Conservation (phyloP, 2,329 filamentous ascomycete species). For the Ophiostoma australiae region DNA sequence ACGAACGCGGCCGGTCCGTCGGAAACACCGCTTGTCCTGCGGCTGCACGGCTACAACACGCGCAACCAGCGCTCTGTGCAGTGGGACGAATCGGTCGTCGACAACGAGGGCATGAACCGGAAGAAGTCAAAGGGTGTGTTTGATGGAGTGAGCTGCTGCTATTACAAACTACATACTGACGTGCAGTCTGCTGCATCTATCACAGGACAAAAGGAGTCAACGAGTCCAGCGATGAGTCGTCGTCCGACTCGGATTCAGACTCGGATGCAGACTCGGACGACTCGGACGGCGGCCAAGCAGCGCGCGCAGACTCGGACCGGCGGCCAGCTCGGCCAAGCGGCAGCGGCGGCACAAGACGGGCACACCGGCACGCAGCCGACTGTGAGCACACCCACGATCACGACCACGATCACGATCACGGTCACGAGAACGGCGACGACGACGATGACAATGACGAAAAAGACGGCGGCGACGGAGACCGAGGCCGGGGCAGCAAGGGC, state of each 20-base stretch:
- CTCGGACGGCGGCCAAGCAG: constrained; percentile 30
- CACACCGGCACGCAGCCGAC: constrained; percentile 35
- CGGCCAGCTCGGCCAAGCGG: constrained; percentile 28
- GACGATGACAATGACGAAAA: constrained; percentile 36
- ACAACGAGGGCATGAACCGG: constrained; percentile 90
- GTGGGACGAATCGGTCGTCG: constrained; percentile 89
- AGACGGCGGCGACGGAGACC: constrained; percentile 30
- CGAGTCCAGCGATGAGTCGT: constrained; percentile 71
- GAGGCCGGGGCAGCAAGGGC: background rate
- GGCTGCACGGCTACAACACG: constrained; percentile 47
- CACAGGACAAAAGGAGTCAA: constrained; percentile 76
- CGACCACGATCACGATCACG: constrained; percentile 33
- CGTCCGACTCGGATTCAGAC: constrained; percentile 52
- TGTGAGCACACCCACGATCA: constrained; percentile 35
- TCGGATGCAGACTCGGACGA: constrained; percentile 40
- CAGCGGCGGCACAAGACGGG: constrained; percentile 27
- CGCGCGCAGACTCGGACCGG: constrained; percentile 26
- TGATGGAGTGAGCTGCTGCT: background rate
- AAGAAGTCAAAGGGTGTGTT: constrained; percentile 84
- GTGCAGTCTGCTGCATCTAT: constrained; percentile 97
- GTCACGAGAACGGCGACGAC: constrained; percentile 33
- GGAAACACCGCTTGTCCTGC: constrained; percentile 41
- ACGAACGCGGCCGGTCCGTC: constrained; percentile 30
- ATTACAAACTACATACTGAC: background rate
- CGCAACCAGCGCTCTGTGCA: constrained; percentile 61